phyloP scores from a whole-genome alignment of 495 filamentous ascomycete species.

The Arthonia radiata region DNA sequence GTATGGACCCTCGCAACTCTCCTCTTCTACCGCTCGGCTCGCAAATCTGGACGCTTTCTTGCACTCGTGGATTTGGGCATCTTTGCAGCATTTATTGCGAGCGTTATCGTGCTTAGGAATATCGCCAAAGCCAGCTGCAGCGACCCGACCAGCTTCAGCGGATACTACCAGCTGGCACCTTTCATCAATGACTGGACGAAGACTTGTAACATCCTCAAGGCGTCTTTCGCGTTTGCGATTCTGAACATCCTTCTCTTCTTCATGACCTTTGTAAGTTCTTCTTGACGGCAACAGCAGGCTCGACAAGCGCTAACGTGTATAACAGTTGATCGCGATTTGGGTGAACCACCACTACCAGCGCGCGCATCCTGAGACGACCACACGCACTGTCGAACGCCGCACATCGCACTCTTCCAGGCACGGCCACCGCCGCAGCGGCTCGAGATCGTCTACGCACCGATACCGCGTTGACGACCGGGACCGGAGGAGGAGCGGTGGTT shows the following conservation, averaged over 20 bases:
- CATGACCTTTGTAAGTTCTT: conserved; percentile 28
- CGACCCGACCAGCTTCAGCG: conserved; percentile 18
- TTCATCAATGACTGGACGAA: conserved; percentile 54
- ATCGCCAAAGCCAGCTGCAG: conserved; percentile 43
- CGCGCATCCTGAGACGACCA: too few relatives aligned
- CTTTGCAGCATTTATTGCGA: conserved; percentile 61
- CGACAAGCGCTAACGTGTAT: too few relatives aligned
- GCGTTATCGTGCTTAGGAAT: conserved; percentile 47
- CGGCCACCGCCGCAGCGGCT: too few relatives aligned
- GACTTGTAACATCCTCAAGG: conserved; percentile 72
- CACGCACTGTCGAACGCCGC: too few relatives aligned
- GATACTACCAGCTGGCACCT: conserved; percentile 31
- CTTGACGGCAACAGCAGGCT: too few relatives aligned
- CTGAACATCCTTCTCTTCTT: conserved; percentile 72
- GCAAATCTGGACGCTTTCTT: conserved; percentile 49
- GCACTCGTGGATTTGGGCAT: conserved; percentile 55
- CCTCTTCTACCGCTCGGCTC: conserved; percentile 51
- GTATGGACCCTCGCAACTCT: conserved; percentile 65
- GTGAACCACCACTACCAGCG: too few relatives aligned
- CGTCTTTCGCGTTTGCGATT: conserved; percentile 62
- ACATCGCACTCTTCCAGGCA: too few relatives aligned
- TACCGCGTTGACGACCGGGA: too few relatives aligned
- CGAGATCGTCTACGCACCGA: too few relatives aligned
- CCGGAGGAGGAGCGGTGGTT: too few relatives aligned
- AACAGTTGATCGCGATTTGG: too few relatives aligned